Conservation (phyloP, 768 basidiomycete genomes). For the Pleurotus giganteus region DNA sequence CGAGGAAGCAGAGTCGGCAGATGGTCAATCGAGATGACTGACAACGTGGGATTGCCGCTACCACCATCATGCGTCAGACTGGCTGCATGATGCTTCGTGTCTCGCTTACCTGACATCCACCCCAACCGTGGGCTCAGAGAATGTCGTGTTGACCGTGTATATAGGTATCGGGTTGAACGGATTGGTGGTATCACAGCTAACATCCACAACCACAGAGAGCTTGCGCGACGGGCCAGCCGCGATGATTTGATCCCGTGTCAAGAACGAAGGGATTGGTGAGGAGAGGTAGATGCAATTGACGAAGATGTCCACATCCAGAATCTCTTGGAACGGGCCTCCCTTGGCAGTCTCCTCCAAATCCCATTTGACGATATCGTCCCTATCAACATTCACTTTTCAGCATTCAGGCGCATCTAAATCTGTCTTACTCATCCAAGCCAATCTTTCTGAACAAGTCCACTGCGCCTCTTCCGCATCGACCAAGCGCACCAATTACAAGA, state of each 20-base stretch:
- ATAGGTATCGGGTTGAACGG: conserved; percentile 98
- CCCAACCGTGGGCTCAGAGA: conserved; percentile 85
- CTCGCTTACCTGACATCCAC: conserved; percentile 74
- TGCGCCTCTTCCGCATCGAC: conserved; percentile 92
- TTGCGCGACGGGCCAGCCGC: conserved; percentile 66
- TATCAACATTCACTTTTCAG: conserved; percentile 27
- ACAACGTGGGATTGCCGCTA: conserved; percentile 62
- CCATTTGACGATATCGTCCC: conserved; percentile 96
- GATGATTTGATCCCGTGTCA: conserved; percentile 68
- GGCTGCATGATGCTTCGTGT: neutral
- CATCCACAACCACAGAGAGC: conserved; percentile 88
- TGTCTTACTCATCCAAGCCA: conserved; percentile 83
- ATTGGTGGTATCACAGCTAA: conserved; percentile 99
- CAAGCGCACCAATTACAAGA: conserved; percentile 94
- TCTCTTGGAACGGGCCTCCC: conserved; percentile 94
- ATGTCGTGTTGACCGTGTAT: conserved; percentile 92
- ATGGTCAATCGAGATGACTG: conserved; percentile 95
- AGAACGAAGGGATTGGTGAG: conserved; percentile 80
- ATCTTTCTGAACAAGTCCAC: conserved; percentile 95
- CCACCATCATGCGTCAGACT: neutral
- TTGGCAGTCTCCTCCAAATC: conserved; percentile 96
- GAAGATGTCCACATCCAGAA: conserved; percentile 95
- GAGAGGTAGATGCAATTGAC: conserved; percentile 99
- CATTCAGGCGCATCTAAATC: conserved; percentile 6
- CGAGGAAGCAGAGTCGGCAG: conserved; percentile 92